Evolutionary conservation across 345 rosid species (phyloP).

Genomic region (Gossypium australe): DNA sequence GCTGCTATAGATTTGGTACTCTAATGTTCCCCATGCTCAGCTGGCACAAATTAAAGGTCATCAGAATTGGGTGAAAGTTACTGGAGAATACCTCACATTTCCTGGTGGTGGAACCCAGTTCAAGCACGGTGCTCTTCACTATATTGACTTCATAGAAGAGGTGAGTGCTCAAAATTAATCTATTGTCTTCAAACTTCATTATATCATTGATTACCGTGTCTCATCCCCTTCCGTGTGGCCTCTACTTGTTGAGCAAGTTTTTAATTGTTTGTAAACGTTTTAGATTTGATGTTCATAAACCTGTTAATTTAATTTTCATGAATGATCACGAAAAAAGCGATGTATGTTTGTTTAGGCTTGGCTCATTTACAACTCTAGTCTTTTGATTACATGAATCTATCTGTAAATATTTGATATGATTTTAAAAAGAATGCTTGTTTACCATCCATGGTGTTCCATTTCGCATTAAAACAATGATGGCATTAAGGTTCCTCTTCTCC

Average conservation of each 20-base stretch:
- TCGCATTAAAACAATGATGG: not conserved
- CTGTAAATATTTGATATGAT: not conserved
- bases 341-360: not conserved
- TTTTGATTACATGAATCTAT: not conserved
- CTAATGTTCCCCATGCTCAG: slow-evolving; percentile 88
- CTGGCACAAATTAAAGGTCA: slow-evolving; percentile 87
- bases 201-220: not conserved
- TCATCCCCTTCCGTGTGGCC: not conserved
- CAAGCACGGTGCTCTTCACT: slow-evolving; percentile 86
- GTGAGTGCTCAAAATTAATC: slow-evolving; percentile 31
- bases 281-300: not conserved
- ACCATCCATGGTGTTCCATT: not conserved
- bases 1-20: slow-evolving; percentile 89
- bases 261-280: not conserved
- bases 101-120: slow-evolving; percentile 99
- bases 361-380: slow-evolving; percentile 2
- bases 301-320: not conserved
- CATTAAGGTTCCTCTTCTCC: no score
- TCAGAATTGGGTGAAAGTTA: slow-evolving; percentile 95
- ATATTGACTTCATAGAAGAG: slow-evolving; percentile 88
- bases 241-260: slow-evolving; percentile 3
- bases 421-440: not conserved
- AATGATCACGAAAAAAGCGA: not conserved
- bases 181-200: not conserved
- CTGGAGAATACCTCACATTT: slow-evolving; percentile 87